These are phyloP conservation scores for Tirmania nivea DNA, from an alignment of 495 filamentous ascomycete species.

Conservation along the genomic window DNA sequence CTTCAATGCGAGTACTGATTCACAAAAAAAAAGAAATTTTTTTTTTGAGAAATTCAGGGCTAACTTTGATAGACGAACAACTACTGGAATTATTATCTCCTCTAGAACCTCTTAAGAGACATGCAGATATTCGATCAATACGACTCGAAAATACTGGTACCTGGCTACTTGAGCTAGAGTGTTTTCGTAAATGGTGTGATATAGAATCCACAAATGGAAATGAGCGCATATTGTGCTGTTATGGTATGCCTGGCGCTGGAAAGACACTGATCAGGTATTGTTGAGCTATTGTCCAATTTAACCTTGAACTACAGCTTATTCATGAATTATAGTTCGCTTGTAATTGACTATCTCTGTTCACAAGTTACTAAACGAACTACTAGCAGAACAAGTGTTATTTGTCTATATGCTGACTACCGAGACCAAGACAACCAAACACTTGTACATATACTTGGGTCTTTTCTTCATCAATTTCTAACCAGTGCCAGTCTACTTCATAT, in stretches of 20 bases:
- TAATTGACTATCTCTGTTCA: neutral
- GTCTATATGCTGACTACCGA: neutral
- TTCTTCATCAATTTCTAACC: neutral
- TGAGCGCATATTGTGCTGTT: neutral
- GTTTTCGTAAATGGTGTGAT: neutral
- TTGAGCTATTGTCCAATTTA: too few relatives aligned
- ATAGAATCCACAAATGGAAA: neutral
- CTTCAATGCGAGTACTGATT: too few relatives aligned
- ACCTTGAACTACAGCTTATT: too few relatives aligned
- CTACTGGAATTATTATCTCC: neutral
- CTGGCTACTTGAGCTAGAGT: neutral
- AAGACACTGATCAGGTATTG: neutral
- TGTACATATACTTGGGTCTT: neutral
- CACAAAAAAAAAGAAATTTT: too few relatives aligned
- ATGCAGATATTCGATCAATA: neutral
- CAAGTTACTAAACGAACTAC: neutral
- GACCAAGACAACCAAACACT: neutral
- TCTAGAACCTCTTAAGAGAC: neutral
- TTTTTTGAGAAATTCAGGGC: too few relatives aligned
- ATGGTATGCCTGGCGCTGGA: neutral
- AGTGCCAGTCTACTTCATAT: neutral
- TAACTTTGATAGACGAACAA: neutral
- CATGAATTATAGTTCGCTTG: neutral
- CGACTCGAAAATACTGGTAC: neutral
- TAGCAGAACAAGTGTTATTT: neutral